A percentile compares a stretch with the other conserved stretches of the same genome.
Evolutionary conservation across 176 grass and related monocot species (phyloP).

Genomic region (Aegilops umbellulata): DNA sequence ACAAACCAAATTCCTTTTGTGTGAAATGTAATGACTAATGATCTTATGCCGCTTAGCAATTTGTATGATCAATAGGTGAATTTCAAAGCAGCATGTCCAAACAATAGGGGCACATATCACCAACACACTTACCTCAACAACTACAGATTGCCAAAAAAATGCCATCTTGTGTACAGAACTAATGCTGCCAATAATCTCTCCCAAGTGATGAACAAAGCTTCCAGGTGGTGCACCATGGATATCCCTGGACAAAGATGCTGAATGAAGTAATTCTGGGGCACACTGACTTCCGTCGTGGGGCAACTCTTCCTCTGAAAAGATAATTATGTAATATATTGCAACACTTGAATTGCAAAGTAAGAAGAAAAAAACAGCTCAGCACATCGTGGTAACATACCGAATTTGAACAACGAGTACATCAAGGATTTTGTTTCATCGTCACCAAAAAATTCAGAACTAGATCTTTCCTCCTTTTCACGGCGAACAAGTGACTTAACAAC

Average conservation of each 20-base stretch:
- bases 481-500: slow-evolving; percentile 90
- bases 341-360: slow-evolving; percentile 16
- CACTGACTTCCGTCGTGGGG: slow-evolving; percentile 29
- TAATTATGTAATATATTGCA: slow-evolving; percentile 32
- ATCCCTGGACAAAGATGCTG: slow-evolving; percentile 44
- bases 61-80: background rate
- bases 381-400: slow-evolving; percentile 47
- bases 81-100: slow-evolving; percentile 5
- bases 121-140: slow-evolving; percentile 58
- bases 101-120: background rate
- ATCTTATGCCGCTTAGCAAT: slow-evolving; percentile 8
- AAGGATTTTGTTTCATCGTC: slow-evolving; percentile 80
- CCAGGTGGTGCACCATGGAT: slow-evolving; percentile 84
- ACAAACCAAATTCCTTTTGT: slow-evolving; percentile 12
- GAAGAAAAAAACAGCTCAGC: background rate
- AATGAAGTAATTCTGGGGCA: slow-evolving; percentile 32
- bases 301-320: slow-evolving; percentile 62
- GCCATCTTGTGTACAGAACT: slow-evolving; percentile 87
- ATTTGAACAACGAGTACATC: slow-evolving; percentile 63
- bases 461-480: slow-evolving; percentile 82
- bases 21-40: slow-evolving; percentile 7
- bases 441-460: slow-evolving; percentile 46
- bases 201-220: slow-evolving; percentile 82
- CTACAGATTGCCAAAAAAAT: slow-evolving; percentile 71
- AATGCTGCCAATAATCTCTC: slow-evolving; percentile 61